Base-by-base conservation (phyloP, 2,329 filamentous ascomycete genomes). In the Aspergillus sp. region DNA sequence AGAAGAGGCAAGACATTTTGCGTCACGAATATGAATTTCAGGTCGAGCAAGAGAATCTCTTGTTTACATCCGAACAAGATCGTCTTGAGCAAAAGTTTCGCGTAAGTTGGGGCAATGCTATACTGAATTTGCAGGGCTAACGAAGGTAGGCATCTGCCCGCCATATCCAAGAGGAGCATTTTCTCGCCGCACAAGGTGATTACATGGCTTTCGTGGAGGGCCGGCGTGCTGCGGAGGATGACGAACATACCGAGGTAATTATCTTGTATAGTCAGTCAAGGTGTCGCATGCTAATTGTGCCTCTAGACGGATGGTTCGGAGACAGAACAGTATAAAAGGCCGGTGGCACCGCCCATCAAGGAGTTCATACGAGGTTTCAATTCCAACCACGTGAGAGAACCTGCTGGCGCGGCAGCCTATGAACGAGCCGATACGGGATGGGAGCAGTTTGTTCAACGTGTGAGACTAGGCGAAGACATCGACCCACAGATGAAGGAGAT, bases 391-490 rank as follows among this genome's bases (percentile, higher is more conserved):
- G 62, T 69, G 15, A 62, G 68, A 41, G 52, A 62, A 5, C 64
- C 61, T 23, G 52, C 60, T 15, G 68, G 68, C 6, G 63, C 68
- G 4, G 58, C 60, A 20, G 56, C 61, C 1, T 68, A 64, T 46
- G 62, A 67, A 17, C 65, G 63, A 37, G 69, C 63, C 37, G 52
- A 53, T n/a, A 53, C 59, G 39, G 61, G 60, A 43, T 72, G 68
- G 68, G 68, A 70, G 12, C 66, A 71, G 48, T 71, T 72, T 25
- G 54, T 68, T 20, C 66, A 65, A 48, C 63, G 67, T 15, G 68
- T 62, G 33, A 66, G 65, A 43, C 54, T 70, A 33, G 64, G 65
- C 20, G 62, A 58, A 30, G 67, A 70, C 41, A 60, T 71, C 41
- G 63, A 65, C 41, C 66, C 67, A 5, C 64, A 68, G 53, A 65